phyloP scores from a whole-genome alignment of 495 filamentous ascomycete species.

The Xylaria nigripes region DNA sequence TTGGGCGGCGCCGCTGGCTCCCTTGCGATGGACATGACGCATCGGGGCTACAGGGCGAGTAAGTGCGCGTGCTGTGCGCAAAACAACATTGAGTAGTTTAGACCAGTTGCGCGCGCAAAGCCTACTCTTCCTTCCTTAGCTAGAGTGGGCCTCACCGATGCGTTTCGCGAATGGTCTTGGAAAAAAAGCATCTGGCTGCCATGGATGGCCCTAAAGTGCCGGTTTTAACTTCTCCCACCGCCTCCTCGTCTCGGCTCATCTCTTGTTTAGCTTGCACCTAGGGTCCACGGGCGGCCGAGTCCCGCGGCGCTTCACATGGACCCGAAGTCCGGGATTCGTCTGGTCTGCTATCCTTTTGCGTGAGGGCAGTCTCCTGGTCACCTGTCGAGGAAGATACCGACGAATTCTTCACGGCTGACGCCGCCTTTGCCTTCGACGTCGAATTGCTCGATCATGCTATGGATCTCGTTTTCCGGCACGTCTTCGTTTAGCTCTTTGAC shows the following conservation, averaged over 20 bases:
- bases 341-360: background rate
- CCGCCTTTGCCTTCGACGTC: constrained; percentile 87
- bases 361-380: constrained; percentile 8
- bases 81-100: background rate
- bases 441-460: constrained; percentile 98
- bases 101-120: background rate
- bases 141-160: background rate
- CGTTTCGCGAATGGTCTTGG: background rate
- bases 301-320: background rate
- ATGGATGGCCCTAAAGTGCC: background rate
- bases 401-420: constrained; percentile 85
- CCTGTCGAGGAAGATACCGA: constrained; percentile 37
- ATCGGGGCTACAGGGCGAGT: background rate
- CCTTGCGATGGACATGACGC: background rate
- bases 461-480: constrained; percentile 83
- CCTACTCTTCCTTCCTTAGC: background rate
- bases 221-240: background rate
- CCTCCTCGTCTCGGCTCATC: constrained; percentile 1
- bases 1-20: too few species aligned
- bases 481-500: constrained; percentile 87
- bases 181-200: background rate
- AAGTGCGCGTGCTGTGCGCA: background rate
- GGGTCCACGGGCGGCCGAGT: background rate
- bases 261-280: background rate
- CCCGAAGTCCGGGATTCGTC: background rate